Conservation (phyloP, 768 basidiomycete species). For the Leccinum pellstonianum region DNA sequence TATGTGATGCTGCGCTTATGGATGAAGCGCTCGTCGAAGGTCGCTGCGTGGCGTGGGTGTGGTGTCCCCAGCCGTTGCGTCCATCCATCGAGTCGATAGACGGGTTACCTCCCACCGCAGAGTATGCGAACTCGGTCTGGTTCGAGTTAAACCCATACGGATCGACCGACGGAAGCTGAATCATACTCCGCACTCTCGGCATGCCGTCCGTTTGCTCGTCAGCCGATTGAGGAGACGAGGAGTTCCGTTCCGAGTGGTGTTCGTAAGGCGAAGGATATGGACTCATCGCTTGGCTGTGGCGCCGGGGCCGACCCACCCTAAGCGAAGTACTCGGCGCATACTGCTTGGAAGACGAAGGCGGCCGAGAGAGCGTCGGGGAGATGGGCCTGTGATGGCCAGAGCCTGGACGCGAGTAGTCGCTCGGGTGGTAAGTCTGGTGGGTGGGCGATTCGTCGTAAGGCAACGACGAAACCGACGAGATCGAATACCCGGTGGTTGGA, state of each 20-base stretch:
- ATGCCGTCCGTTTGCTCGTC: slow-evolving; percentile 48
- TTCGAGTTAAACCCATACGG: slow-evolving; percentile 61
- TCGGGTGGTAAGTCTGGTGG: slow-evolving; percentile 38
- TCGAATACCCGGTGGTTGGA: slow-evolving; percentile 83
- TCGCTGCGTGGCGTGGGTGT: slow-evolving; percentile 42
- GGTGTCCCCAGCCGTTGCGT: slow-evolving; percentile 43
- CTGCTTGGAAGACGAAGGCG: slow-evolving; percentile 63
- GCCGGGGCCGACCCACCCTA: slow-evolving; percentile 68
- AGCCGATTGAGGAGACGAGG: slow-evolving; percentile 68
- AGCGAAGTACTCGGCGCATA: slow-evolving; percentile 51
- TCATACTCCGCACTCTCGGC: slow-evolving; percentile 82
- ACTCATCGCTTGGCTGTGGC: slow-evolving; percentile 85
- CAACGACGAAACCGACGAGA: slow-evolving; percentile 76
- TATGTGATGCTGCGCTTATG: slow-evolving; percentile 72
- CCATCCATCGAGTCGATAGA: slow-evolving; percentile 40
- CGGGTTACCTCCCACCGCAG: slow-evolving; percentile 50
- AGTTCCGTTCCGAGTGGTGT: slow-evolving; percentile 63
- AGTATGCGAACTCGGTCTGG: slow-evolving; percentile 82
- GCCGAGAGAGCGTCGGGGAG: slow-evolving; percentile 66
- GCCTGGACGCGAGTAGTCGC: slow-evolving; percentile 68
- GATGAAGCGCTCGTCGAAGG: slow-evolving; percentile 74
- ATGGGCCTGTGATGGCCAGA: slow-evolving; percentile 67
- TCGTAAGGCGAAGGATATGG: slow-evolving; percentile 86
- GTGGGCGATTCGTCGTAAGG: slow-evolving; percentile 60
- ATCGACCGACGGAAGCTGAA: slow-evolving; percentile 72